These are phyloP conservation scores for Luzula sylvatica DNA, from an alignment of 176 grass and related monocot genomes.

Conservation along the genomic window DNA sequence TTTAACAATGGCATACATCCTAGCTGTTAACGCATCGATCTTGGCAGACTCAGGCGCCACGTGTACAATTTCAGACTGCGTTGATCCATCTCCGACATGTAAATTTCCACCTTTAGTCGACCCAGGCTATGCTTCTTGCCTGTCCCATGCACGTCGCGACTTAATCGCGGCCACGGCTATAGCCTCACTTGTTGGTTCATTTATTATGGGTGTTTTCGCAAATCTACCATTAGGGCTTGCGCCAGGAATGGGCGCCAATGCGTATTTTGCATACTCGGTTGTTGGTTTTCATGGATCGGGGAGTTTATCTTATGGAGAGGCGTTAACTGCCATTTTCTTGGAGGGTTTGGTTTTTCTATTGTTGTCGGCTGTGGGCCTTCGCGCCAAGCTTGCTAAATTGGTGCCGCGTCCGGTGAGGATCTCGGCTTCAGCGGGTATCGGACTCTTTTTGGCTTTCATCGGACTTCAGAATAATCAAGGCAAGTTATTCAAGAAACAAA, in stretches of 20 bases:
- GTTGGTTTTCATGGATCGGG: constrained; percentile 34
- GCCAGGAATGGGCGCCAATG: constrained; percentile 29
- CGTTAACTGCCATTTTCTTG: constrained; percentile 20
- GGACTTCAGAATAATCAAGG: constrained; percentile 31
- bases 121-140: constrained; percentile 21
- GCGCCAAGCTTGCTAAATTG: constrained; percentile 24
- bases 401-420: constrained; percentile 19
- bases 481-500: neutral
- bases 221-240: constrained; percentile 30
- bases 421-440: constrained; percentile 18
- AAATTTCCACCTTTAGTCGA: constrained; percentile 23
- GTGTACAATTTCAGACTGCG: constrained; percentile 21
- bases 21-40: constrained; percentile 34
- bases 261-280: constrained; percentile 26
- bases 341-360: constrained; percentile 31
- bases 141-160: constrained; percentile 15
- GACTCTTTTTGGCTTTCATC: constrained; percentile 32
- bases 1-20: constrained; percentile 35
- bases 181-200: constrained; percentile 23
- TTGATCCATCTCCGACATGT: constrained; percentile 14
- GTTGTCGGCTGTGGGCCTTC: constrained; percentile 22
- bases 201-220: constrained; percentile 27
- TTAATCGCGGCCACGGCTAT: constrained; percentile 27
- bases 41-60: constrained; percentile 27
- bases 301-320: constrained; percentile 20